phyloP scores from a whole-genome alignment of 208 protist genomes.

The Leishmania lainsoni region DNA sequence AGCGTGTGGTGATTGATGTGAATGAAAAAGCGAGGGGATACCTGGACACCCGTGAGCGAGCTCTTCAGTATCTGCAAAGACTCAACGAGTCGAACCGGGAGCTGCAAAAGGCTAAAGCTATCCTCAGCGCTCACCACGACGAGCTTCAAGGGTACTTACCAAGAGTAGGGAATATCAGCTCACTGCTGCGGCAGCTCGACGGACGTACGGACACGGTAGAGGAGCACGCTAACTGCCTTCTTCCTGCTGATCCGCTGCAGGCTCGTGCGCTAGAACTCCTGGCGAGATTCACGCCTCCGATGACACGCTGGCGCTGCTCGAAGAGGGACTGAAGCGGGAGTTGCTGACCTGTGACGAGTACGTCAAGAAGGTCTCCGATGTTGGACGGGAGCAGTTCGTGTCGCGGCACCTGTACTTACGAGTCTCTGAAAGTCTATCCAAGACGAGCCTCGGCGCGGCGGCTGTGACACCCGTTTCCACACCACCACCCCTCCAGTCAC shows the following conservation, averaged over 20 bases:
- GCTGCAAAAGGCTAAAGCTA: constrained; percentile 51
- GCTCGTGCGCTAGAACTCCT: constrained; percentile 68
- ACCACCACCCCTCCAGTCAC: not conserved
- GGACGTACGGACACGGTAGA: constrained; percentile 50
- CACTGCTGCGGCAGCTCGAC: constrained; percentile 42
- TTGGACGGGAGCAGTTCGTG: constrained; percentile 78
- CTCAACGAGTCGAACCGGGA: constrained; percentile 54
- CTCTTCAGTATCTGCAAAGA: constrained; percentile 43
- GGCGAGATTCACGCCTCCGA: constrained; percentile 77
- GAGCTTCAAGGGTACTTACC: constrained; percentile 66
- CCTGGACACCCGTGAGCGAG: constrained; percentile 58
- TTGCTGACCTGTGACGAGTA: constrained; percentile 80
- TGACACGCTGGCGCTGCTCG: constrained; percentile 65
- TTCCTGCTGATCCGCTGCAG: constrained; percentile 57
- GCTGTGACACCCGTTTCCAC: not conserved
- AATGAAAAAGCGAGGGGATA: constrained; percentile 71
- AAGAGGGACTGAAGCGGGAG: constrained; percentile 62
- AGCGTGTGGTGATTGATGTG: constrained; percentile 71
- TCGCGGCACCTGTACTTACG: constrained; percentile 65
- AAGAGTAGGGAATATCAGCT: constrained; percentile 45
- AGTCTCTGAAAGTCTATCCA: constrained; percentile 39
- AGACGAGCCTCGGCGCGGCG: constrained; percentile 5
- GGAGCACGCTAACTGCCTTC: constrained; percentile 62
- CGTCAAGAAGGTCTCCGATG: constrained; percentile 73
- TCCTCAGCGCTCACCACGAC: constrained; percentile 43